Percentiles rank a stretch among this genome's conserved stretches.
Conservation (phyloP, 2,329 filamentous ascomycete genomes). For the Curvularia eragrostidis region DNA sequence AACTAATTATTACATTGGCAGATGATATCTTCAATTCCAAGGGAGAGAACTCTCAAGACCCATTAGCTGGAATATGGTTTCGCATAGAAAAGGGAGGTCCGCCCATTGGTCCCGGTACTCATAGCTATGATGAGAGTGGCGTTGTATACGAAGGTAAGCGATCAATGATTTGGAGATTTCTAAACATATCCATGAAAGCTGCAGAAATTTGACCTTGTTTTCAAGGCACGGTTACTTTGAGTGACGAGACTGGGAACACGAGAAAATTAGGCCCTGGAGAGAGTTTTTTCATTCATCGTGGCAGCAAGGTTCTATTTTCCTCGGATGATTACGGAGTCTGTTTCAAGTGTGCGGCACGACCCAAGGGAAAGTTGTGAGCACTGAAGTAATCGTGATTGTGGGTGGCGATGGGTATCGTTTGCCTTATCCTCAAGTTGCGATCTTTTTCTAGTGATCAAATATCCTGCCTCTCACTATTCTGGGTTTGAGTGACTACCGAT, state of each 20-base stretch:
- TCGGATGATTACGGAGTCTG: neutral
- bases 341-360: neutral
- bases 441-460: neutral
- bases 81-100: neutral
- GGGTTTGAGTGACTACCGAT: neutral
- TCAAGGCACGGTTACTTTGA: neutral
- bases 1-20: neutral
- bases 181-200: neutral
- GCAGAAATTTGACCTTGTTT: neutral
- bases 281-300: slow-evolving; percentile 1
- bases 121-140: slow-evolving; percentile 1
- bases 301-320: neutral
- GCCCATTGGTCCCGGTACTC: neutral
- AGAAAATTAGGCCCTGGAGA: slow-evolving; percentile 1
- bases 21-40: neutral
- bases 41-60: neutral
- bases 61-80: neutral
- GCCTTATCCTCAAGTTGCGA: neutral
- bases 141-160: neutral
- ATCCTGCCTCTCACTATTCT: neutral
- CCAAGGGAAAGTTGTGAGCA: neutral
- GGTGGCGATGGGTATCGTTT: neutral
- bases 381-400: neutral
- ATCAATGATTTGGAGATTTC: neutral
- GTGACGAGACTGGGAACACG: neutral